Evolutionary conservation across 164 flowering plant species (phyloP), one percentile per base, ranked within the genome.

Genomic region (Vitis amurensis): DNA sequence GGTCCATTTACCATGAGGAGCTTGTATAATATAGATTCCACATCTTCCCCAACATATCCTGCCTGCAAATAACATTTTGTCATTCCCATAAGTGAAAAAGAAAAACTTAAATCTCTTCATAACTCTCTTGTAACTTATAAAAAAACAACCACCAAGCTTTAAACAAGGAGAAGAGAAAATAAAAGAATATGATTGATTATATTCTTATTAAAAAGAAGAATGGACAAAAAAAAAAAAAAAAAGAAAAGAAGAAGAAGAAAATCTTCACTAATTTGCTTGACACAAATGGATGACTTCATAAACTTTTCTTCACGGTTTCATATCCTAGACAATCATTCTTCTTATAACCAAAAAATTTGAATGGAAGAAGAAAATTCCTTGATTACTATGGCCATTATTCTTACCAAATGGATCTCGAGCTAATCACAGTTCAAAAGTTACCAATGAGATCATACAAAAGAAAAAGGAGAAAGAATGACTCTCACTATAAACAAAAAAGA

Each of bases 21-120:
- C 77, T 93, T 93, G 86, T 87, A 83, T 69, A 93, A 76, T 76
- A 93, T 91, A 67, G 98, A 93, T 78, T 93, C 98, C 74, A 93
- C 98, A 78, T 93, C 98, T 77, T 91, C 98, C 59, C 98, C 98
- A 15, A 93, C 97, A 82, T 93, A 93, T 59, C 98, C 98, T 66
- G 98, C 98, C 98, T 93, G 89, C 81, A 83, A 16, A 71, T 17
- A 61, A 64, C 15, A 81, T 11, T 30, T 56, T 47, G 9, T 50
- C 8, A 2, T 73, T 48, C 44, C 44, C 44, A 37, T 4, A 37
- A 37, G 44, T 37, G 44, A 37, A 37, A 52, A 49, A 59, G 15
- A n/a, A 13, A 14, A 13, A 14, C 51, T 11, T 9, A 31, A 61
- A 11, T 31, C n/a, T 17, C 50, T 8, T 14, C 16, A 31, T 31